Conservation (phyloP, 768 basidiomycete genomes). For the Tulasnella sp. region DNA sequence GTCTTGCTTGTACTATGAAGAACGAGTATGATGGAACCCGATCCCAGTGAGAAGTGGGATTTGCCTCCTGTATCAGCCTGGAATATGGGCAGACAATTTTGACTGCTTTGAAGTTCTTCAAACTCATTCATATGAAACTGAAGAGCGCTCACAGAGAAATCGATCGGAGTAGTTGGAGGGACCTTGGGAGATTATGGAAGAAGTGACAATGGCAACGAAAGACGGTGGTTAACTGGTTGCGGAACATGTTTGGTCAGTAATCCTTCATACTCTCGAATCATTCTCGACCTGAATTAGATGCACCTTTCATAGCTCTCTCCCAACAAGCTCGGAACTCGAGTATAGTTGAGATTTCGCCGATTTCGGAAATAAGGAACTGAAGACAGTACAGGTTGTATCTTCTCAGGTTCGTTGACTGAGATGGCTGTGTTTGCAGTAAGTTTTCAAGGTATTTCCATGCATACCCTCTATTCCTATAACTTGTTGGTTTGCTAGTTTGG, state of each 20-base stretch:
- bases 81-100: constrained; percentile 85
- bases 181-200: constrained; percentile 90
- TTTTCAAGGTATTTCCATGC: background rate
- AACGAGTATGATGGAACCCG: constrained; percentile 84
- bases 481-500: constrained; percentile 51
- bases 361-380: too few relatives aligned
- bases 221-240: constrained; percentile 86
- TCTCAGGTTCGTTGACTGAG: constrained; percentile 70
- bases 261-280: too few relatives aligned
- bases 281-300: too few relatives aligned
- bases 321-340: too few relatives aligned
- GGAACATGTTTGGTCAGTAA: constrained; percentile 80
- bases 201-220: constrained; percentile 74
- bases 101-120: constrained; percentile 77
- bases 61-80: constrained; percentile 77
- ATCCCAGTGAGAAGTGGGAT: constrained; percentile 77
- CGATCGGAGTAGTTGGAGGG: constrained; percentile 90
- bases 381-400: too few relatives aligned
- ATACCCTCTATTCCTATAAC: background rate
- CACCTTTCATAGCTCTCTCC: too few relatives aligned
- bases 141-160: constrained; percentile 85
- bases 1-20: constrained; percentile 88
- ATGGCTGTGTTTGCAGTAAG: constrained; percentile 76
- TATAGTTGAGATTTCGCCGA: too few relatives aligned
- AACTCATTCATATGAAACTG: constrained; percentile 87